Evolutionary conservation across 352 stramenopile species (phyloP).

Genomic region (Pythium volutum): DNA sequence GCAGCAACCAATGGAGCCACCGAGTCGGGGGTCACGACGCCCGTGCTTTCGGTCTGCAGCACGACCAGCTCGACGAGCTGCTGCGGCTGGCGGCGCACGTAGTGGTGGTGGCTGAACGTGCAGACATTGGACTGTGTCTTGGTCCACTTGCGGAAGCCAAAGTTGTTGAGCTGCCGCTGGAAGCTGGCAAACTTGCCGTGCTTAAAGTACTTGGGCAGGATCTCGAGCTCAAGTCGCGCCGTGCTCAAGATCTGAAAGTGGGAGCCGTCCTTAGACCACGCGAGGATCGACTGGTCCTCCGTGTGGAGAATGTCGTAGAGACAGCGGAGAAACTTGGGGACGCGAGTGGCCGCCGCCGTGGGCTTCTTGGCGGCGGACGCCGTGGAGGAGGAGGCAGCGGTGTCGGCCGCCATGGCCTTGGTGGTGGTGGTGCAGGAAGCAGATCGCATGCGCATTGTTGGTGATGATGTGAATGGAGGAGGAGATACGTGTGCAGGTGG

Average conservation of each 20-base stretch:
- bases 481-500: background rate
- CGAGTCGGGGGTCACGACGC: background rate
- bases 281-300: constrained; percentile 67
- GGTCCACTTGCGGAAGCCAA: constrained; percentile 88
- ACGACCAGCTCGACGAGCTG: constrained; percentile 51
- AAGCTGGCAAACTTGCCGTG: constrained; percentile 92
- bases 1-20: background rate
- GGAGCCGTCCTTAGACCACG: constrained; percentile 62
- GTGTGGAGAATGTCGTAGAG: constrained; percentile 78
- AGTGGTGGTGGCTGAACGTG: constrained; percentile 74
- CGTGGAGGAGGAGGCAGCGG: background rate
- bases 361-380: constrained; percentile 12
- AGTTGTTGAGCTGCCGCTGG: constrained; percentile 93
- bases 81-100: constrained; percentile 57
- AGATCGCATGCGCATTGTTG: constrained; percentile 29
- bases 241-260: constrained; percentile 74
- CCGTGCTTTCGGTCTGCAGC: constrained; percentile 20
- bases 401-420: background rate
- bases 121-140: constrained; percentile 78
- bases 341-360: constrained; percentile 29
- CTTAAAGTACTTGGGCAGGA: constrained; percentile 94
- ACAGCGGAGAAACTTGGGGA: constrained; percentile 75
- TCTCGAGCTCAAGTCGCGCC: constrained; percentile 52
- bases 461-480: background rate
- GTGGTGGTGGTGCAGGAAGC: constrained; percentile 16